Conservation (phyloP, 1,139 yeast genomes). For the Debaryomyces sp. region DNA sequence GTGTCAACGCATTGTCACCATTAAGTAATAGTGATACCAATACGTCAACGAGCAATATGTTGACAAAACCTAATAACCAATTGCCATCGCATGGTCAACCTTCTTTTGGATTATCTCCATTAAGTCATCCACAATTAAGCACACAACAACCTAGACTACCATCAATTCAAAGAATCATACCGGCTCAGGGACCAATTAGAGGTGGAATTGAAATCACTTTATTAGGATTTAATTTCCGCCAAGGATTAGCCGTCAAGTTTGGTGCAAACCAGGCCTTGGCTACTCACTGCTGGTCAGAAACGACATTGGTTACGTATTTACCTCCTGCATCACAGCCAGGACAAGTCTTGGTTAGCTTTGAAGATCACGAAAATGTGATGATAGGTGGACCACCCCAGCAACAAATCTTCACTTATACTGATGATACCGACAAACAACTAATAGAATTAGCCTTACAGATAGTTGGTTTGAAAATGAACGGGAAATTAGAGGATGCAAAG, state of each 20-base stretch:
- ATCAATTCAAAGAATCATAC: slow-evolving; percentile 80
- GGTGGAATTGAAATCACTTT: slow-evolving; percentile 96
- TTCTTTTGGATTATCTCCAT: slow-evolving; percentile 19
- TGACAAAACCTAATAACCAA: slow-evolving; percentile 6
- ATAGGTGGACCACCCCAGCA: slow-evolving; percentile 42
- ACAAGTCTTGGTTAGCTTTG: slow-evolving; percentile 85
- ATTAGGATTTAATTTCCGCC: slow-evolving; percentile 82
- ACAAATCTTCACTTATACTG: slow-evolving; percentile 81
- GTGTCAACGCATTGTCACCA: slow-evolving; percentile 46
- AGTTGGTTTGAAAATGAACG: slow-evolving; percentile 93
- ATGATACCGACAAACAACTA: slow-evolving; percentile 89
- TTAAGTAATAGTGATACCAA: slow-evolving; percentile 50
- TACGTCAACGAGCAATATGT: slow-evolving; percentile 33
- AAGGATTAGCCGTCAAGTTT: slow-evolving; percentile 80
- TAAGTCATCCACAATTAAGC: slow-evolving; percentile 15
- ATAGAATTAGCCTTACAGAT: slow-evolving; percentile 92
- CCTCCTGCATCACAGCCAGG: slow-evolving; percentile 92
- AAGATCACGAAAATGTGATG: slow-evolving; percentile 43
- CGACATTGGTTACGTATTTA: slow-evolving; percentile 88
- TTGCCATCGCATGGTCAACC: slow-evolving; percentile 4
- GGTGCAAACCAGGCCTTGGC: slow-evolving; percentile 84
- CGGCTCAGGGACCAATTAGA: slow-evolving; percentile 91
- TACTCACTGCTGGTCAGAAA: slow-evolving; percentile 94
- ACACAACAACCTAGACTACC: slow-evolving; percentile 41
- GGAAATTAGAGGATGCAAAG: slow-evolving; percentile 88